A percentile compares a stretch with the other conserved stretches of the same genome.
Conservation (phyloP, 306 rosid genomes). For the Malus orientalis region DNA sequence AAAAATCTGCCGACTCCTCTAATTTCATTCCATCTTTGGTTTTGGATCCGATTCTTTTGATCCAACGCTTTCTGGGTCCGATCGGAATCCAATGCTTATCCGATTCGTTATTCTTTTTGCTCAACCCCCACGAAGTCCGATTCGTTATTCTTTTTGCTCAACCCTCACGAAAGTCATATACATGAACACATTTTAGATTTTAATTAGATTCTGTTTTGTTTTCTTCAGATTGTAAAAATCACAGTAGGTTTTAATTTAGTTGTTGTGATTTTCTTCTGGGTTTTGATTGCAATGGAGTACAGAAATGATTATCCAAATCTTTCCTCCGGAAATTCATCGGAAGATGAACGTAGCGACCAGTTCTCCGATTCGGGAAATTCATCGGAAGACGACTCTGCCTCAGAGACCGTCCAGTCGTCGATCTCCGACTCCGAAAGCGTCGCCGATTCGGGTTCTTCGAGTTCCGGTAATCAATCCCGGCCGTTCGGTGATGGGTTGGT, state of each 20-base stretch:
- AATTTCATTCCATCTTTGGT: background rate
- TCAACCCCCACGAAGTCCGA: background rate
- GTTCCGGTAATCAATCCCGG: background rate
- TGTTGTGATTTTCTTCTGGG: background rate
- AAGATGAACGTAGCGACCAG: background rate
- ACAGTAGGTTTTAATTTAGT: background rate
- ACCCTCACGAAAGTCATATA: background rate
- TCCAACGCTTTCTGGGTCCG: background rate
- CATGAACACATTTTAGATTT: background rate
- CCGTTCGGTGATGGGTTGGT: conserved; percentile 15
- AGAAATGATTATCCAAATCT: background rate
- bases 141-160: background rate
- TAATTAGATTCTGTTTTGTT: background rate
- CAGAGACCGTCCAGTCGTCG: conserved; percentile 13
- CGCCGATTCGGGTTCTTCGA: conserved; percentile 20
- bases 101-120: background rate
- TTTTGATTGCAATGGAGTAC: conserved; percentile 20
- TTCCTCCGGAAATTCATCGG: background rate
- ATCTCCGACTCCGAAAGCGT: conserved; percentile 63
- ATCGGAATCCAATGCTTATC: background rate
- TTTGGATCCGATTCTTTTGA: background rate
- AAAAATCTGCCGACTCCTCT: background rate
- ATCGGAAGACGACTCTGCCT: background rate
- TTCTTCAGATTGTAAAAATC: background rate
- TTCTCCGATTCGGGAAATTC: background rate